Evolutionary conservation across 179 eudicot genomes (phyloP), one percentile per base, ranked within the genome.

Genomic region (Spinacia oleracea): DNA sequence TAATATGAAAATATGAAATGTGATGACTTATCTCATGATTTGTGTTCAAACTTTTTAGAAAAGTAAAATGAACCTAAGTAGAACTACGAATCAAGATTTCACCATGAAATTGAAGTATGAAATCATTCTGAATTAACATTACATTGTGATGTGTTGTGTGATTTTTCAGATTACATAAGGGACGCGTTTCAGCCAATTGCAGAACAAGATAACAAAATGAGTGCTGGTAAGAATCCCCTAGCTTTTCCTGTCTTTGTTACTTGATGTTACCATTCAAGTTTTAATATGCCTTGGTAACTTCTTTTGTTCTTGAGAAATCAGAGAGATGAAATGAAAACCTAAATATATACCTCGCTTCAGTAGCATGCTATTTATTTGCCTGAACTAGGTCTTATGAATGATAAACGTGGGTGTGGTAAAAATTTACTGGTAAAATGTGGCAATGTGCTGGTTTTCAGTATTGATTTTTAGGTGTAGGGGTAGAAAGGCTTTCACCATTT

Each of bases 391-490:
- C 46, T 8, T 7, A 42, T 34, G 38, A 16, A 14, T 21, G 38
- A 56, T 77, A 25, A 16, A 64, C 20, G 58, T 69, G 72, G 66
- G 76, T 46, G 34, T 65, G 27, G 46, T 58, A 20, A 7, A 34
- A 18, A 9, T 21, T 32, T 4, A 31, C 31, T 62, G 31, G 56
- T 60, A n/a, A 51, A 27, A 31, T 70, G 2, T 38, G 40, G 40
- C 40, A 38, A 38, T 38, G 25, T 40, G 73, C 46, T 56, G 66
- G 67, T 18, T 31, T 63, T 31, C 20, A 21, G 32, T 34, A 25
- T 45, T 74, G 68, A 76, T 15, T 68, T 53, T 68, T 65, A 74
- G 29, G 48, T 78, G 81, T 78, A 68, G 40, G n/a, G 20, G 32
- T 14, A 32, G 55, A 45, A 70, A 11, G 68, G 46, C 29, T 21